Evolutionary conservation across 2,329 filamentous ascomycete genomes (phyloP), one percentile per base, ranked within the genome.

Genomic region (Cytospora schulzeri): DNA sequence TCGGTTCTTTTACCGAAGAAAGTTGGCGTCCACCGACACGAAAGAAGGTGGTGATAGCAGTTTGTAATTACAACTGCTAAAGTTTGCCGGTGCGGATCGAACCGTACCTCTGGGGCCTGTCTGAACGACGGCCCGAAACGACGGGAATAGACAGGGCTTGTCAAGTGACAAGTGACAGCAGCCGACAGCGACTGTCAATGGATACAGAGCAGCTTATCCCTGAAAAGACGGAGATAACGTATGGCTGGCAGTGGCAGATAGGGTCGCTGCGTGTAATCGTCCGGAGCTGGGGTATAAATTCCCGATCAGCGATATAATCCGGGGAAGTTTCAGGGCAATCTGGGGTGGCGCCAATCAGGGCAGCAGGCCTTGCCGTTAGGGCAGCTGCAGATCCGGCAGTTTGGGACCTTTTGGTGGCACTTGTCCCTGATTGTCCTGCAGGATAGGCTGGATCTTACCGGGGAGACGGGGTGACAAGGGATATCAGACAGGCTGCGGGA

Each of bases 281-380:
- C 35, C 52, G 58, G 61, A 63, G 54, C 58, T 67, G 56, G 64
- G 60, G 58, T 67, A 67, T 63, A 71, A 72, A 69, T 68, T 63
- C 69, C 71, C 70, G 66, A 72, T 68, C 66, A 66, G 66, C 64
- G 57, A 66, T 60, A 68, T 68, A 63, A 65, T 61, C 60, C 68
- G 66, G 70, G 69, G 67, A 66, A 66, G 65, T 67, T 69, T 73
- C 71, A 66, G 68, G 64, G 68, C 67, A 68, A 66, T 69, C 68
- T 68, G 66, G 69, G 62, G 63, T 64, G 69, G 73, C 75, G 76
- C 77, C 78, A 79, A 79, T 76, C 77, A 76, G 74, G 74, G 75
- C 75, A 75, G 76, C 77, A 75, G 60, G 62, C 26, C 74, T 72
- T 70, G 74, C 74, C 73, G 75, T 73, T 73, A 68, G 74, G 71